phyloP scores from a whole-genome alignment of 768 basidiomycete genomes.

The Suillus decipiens region DNA sequence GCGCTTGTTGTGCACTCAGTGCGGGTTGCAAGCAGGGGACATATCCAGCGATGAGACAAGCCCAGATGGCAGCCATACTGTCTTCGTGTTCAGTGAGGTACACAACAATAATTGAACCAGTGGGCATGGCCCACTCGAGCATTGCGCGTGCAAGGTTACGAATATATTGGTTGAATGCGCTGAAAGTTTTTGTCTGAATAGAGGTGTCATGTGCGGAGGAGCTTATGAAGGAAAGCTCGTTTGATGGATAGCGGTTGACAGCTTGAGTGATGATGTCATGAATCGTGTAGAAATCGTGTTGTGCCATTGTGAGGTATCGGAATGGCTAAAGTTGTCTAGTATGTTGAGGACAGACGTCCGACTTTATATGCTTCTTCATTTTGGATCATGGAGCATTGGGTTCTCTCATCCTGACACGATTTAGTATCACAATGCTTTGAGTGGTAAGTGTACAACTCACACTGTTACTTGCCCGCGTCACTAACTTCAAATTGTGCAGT shows the following conservation, averaged over 20 bases:
- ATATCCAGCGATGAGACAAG: slow-evolving; percentile 32
- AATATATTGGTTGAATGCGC: slow-evolving; percentile 18
- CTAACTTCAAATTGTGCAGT: neutral
- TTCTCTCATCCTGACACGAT: neutral
- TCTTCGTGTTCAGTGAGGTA: slow-evolving; percentile 35
- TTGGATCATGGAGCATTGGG: neutral
- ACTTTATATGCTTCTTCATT: slow-evolving; percentile 1
- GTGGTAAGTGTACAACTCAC: neutral
- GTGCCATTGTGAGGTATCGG: neutral
- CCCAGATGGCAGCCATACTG: slow-evolving; percentile 35
- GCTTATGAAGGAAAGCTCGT: slow-evolving; percentile 27
- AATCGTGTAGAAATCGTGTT: neutral
- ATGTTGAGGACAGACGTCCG: neutral
- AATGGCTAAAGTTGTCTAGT: neutral
- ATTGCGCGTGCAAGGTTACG: slow-evolving; percentile 23
- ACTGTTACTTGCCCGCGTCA: neutral
- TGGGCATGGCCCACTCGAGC: slow-evolving; percentile 25
- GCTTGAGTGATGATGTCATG: neutral
- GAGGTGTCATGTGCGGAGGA: slow-evolving; percentile 33
- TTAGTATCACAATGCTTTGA: neutral
- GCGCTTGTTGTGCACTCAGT: slow-evolving; percentile 34
- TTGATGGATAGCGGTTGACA: slow-evolving; percentile 8
- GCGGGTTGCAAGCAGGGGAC: slow-evolving; percentile 35
- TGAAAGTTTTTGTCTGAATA: slow-evolving; percentile 28
- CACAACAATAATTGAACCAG: slow-evolving; percentile 27